Conservation (phyloP, 306 rosid genomes). For the Prunus fruticosa region DNA sequence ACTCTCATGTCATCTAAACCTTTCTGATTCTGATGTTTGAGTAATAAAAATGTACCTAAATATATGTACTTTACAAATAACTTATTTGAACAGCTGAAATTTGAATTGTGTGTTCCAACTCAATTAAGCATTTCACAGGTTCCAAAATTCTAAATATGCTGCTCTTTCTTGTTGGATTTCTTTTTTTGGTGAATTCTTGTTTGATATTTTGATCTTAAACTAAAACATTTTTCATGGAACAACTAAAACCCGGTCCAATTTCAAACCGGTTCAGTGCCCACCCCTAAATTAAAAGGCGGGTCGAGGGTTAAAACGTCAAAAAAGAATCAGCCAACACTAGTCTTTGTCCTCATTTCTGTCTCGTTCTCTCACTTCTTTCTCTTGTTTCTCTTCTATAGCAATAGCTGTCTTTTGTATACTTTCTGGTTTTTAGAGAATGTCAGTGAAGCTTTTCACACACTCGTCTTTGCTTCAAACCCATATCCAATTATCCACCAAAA, state of each 20-base stretch:
- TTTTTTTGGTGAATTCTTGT: no score
- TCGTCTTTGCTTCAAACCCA: slow-evolving; percentile 23
- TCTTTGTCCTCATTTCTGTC: slow-evolving; percentile 17
- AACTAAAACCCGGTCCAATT: background rate
- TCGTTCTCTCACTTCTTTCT: background rate
- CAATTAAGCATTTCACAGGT: background rate
- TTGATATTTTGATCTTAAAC: background rate
- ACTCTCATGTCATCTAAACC: no score
- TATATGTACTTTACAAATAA: no score
- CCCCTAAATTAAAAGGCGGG: background rate
- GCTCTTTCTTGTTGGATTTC: no score
- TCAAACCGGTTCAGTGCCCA: background rate
- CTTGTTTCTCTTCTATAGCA: background rate
- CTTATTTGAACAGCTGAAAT: no score
- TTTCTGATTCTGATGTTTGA: no score
- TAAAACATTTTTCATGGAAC: background rate
- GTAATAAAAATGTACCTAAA: no score
- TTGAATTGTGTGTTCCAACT: background rate
- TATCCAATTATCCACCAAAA: slow-evolving; percentile 5
- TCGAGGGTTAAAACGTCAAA: background rate
- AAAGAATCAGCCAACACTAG: slow-evolving; percentile 4
- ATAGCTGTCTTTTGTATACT: slow-evolving; percentile 27
- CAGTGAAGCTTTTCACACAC: slow-evolving; percentile 25
- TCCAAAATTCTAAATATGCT: background rate
- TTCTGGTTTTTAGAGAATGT: slow-evolving; percentile 33